These are phyloP conservation scores for Xanthoconium purpureum DNA, from an alignment of 768 basidiomycete genomes.

Conservation along the genomic window DNA sequence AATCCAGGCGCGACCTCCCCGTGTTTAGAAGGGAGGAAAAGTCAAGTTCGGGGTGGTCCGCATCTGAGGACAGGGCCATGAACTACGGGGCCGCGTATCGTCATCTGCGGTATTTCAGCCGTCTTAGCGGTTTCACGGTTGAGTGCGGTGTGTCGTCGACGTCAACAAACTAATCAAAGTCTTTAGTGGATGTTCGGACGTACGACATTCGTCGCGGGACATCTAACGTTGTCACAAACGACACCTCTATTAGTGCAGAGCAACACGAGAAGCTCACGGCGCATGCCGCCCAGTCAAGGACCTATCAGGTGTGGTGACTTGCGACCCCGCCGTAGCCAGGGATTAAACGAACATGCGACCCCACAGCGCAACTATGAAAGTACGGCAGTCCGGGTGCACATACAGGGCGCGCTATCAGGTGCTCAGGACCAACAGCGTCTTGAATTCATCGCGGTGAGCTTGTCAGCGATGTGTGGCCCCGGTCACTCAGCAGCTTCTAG, in stretches of 20 bases:
- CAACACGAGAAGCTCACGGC: not conserved
- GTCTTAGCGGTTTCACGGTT: not conserved
- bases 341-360: too few relatives aligned
- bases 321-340: too few relatives aligned
- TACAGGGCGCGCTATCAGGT: not conserved
- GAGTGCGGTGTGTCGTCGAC: too few relatives aligned
- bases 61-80: not conserved
- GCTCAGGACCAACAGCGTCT: not conserved
- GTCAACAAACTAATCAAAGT: too few relatives aligned
- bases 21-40: too few relatives aligned
- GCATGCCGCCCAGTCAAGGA: not conserved
- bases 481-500: not conserved
- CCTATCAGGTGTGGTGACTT: not conserved
- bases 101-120: not conserved
- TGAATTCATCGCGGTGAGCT: not conserved
- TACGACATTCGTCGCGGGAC: not conserved
- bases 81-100: not conserved
- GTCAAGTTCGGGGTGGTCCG: not conserved
- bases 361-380: not conserved
- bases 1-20: too few relatives aligned
- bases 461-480: too few relatives aligned
- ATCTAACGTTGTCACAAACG: not conserved
- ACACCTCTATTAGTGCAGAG: not conserved
- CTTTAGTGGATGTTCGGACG: not conserved
- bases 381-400: not conserved